These are phyloP conservation scores for Lipomyces mesembrius DNA, from an alignment of 805 yeast species.

Conservation along the genomic window DNA sequence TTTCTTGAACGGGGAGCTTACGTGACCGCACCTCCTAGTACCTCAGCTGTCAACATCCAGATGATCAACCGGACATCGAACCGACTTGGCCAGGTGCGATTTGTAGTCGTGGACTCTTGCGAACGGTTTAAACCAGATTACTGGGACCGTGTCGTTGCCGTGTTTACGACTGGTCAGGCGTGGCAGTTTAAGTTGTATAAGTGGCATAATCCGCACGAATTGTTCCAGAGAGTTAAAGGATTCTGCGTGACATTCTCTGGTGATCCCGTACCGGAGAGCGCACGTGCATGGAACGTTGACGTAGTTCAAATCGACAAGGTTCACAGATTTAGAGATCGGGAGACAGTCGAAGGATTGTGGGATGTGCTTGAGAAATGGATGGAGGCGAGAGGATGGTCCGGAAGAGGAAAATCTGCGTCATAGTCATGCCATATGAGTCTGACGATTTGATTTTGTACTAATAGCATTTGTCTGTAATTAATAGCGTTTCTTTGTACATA, in stretches of 20 bases:
- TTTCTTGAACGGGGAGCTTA: conserved; percentile 75
- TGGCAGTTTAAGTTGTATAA: conserved; percentile 95
- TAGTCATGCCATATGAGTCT: not conserved
- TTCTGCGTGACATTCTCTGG: conserved; percentile 76
- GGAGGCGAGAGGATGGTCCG: conserved; percentile 63
- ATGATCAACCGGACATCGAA: conserved; percentile 62
- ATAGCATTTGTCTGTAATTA: conserved; percentile 1
- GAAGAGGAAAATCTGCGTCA: conserved; percentile 5
- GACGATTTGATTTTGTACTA: not conserved
- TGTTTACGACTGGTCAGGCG: conserved; percentile 93
- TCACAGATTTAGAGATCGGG: conserved; percentile 85
- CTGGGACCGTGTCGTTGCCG: conserved; percentile 96
- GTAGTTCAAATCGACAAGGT: conserved; percentile 66
- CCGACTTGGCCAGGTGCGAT: conserved; percentile 60
- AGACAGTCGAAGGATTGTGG: conserved; percentile 86
- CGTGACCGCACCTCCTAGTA: conserved; percentile 53
- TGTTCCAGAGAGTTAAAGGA: conserved; percentile 86
- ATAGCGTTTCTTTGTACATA: not conserved
- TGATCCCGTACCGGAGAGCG: conserved; percentile 74
- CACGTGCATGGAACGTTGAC: conserved; percentile 88
- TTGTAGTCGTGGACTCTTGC: conserved; percentile 84
- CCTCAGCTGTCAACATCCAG: conserved; percentile 47
- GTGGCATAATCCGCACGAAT: conserved; percentile 74
- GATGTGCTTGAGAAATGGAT: conserved; percentile 75
- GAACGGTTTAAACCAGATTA: conserved; percentile 92